Percentiles rank a stretch among this genome's conserved stretches.
Evolutionary conservation across 257 asterid genomes (phyloP).

Genomic region (Solanum sejunctum): DNA sequence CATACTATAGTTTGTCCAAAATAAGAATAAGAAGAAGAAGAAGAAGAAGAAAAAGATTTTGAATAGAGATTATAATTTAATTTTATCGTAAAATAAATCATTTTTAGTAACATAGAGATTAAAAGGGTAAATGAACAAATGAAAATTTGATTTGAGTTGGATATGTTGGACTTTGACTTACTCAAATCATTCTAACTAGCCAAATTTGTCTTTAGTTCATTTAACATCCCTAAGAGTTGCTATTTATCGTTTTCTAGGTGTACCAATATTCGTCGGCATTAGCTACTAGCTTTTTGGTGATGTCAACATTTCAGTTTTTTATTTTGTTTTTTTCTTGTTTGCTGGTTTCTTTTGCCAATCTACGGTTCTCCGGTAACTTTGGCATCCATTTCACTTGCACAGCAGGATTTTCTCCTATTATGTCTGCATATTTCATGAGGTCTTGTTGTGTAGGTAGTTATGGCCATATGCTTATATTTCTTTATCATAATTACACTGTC

Average conservation of each 20-base stretch:
- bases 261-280: neutral
- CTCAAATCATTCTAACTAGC: neutral
- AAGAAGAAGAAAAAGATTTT: neutral
- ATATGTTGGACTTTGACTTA: neutral
- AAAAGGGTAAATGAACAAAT: neutral
- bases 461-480: neutral
- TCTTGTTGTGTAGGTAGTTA: neutral
- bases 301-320: neutral
- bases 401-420: neutral
- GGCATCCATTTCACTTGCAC: neutral
- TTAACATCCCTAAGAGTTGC: neutral
- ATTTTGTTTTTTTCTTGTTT: neutral
- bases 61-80: neutral
- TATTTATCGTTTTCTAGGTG: neutral
- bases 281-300: neutral
- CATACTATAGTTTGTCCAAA: neutral
- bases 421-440: neutral
- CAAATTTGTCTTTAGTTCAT: neutral
- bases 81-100: neutral
- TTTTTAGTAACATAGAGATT: neutral
- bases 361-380: neutral
- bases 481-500: neutral
- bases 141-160: neutral
- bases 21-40: neutral
- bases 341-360: neutral